phyloP scores from a whole-genome alignment of 2,329 filamentous ascomycete genomes.

The Lecanicillium sp. region DNA sequence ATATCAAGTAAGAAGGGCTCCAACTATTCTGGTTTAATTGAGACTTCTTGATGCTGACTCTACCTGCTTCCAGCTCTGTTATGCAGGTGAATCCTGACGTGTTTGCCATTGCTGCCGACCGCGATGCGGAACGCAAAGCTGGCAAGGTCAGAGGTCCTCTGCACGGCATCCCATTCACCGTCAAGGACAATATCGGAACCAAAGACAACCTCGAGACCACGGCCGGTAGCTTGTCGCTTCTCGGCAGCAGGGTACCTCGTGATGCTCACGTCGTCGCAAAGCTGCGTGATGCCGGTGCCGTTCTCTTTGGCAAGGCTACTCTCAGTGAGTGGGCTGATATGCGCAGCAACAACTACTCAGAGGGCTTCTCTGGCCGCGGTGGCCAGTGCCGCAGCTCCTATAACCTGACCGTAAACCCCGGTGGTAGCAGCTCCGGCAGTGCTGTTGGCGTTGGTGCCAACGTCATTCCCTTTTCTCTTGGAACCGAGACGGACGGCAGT shows the following conservation, averaged over 20 bases:
- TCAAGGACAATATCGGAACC: constrained; percentile 66
- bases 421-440: constrained; percentile 60
- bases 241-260: constrained; percentile 57
- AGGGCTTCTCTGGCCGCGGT: constrained; percentile 57
- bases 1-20: constrained; percentile 44
- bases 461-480: constrained; percentile 53
- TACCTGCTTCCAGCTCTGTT: constrained; percentile 35
- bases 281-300: constrained; percentile 56
- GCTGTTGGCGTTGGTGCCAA: constrained; percentile 58
- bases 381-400: constrained; percentile 59
- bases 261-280: constrained; percentile 56
- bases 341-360: constrained; percentile 57
- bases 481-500: constrained; percentile 67
- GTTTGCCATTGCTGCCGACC: constrained; percentile 47
- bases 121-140: constrained; percentile 50
- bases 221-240: constrained; percentile 58
- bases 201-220: constrained; percentile 68
- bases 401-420: constrained; percentile 59
- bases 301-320: constrained; percentile 63
- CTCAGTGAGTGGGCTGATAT: constrained; percentile 70
- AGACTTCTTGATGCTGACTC: not conserved
- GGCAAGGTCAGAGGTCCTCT: constrained; percentile 55
- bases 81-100: constrained; percentile 63
- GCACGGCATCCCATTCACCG: constrained; percentile 66
- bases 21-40: not conserved